A percentile compares a stretch with the other conserved stretches of the same genome.
phyloP scores from a whole-genome alignment of 495 filamentous ascomycete species.

The Collariella sp. region DNA sequence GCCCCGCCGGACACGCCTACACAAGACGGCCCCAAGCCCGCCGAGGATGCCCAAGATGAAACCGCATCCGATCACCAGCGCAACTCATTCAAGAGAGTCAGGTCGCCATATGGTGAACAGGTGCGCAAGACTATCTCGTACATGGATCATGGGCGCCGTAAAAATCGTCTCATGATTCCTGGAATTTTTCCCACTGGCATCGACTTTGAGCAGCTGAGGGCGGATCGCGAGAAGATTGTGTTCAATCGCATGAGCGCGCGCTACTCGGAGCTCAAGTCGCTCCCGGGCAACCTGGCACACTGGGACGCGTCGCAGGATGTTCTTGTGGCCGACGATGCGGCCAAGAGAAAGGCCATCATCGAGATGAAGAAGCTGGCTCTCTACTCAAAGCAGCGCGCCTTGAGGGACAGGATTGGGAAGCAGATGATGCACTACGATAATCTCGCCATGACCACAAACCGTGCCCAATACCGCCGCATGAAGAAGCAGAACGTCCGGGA shows the following conservation, averaged over 20 bases:
- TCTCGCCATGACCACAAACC: slow-evolving; percentile 88
- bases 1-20: slow-evolving; percentile 45
- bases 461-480: slow-evolving; percentile 77
- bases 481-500: slow-evolving; percentile 97
- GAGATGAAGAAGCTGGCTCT: slow-evolving; percentile 83
- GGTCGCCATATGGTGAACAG: slow-evolving; percentile 52
- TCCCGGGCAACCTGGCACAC: slow-evolving; percentile 71
- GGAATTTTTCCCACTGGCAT: slow-evolving; percentile 84
- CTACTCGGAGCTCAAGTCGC: slow-evolving; percentile 68
- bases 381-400: slow-evolving; percentile 71
- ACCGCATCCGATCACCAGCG: slow-evolving; percentile 22
- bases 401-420: slow-evolving; percentile 76
- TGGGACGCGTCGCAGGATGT: slow-evolving; percentile 72
- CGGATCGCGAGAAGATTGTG: slow-evolving; percentile 76
- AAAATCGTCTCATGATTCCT: slow-evolving; percentile 66
- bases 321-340: slow-evolving; percentile 64
- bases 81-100: slow-evolving; percentile 48
- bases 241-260: slow-evolving; percentile 83
- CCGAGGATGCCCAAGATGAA: slow-evolving; percentile 23
- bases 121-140: slow-evolving; percentile 59
- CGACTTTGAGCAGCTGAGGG: slow-evolving; percentile 68
- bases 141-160: slow-evolving; percentile 61
- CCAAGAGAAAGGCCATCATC: slow-evolving; percentile 84
- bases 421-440: slow-evolving; percentile 92
- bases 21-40: slow-evolving; percentile 40